These are phyloP conservation scores for Alternaria infectoria DNA, from an alignment of 2,329 filamentous ascomycete genomes.

Conservation along the genomic window DNA sequence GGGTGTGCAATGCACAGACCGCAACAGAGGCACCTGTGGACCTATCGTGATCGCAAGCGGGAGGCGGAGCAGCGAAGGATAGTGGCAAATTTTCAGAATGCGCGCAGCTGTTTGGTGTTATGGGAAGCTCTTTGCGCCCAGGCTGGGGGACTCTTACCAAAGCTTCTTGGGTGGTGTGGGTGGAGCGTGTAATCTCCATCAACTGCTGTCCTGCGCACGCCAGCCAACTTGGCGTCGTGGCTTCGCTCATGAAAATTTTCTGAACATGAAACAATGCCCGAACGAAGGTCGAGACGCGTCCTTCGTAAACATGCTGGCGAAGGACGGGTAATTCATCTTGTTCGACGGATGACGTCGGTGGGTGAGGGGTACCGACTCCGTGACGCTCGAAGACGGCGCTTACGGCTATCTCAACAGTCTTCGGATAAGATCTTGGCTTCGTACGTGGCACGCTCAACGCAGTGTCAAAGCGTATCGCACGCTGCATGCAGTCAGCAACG, in stretches of 20 bases:
- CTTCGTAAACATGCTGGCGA: background rate
- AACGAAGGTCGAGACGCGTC: background rate
- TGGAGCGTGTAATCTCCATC: background rate
- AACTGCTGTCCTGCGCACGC: background rate
- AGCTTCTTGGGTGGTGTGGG: background rate
- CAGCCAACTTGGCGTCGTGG: background rate
- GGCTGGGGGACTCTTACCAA: background rate
- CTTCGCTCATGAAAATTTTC: background rate
- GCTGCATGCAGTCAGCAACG: background rate
- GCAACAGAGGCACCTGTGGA: background rate
- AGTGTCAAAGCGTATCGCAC: background rate
- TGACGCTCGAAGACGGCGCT: background rate
- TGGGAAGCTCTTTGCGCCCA: background rate
- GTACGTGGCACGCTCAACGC: slow-evolving; percentile 3
- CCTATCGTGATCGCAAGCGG: background rate
- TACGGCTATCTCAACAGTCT: background rate
- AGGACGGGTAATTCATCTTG: background rate
- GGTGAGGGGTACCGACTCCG: background rate
- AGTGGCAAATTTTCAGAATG: background rate
- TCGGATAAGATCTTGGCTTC: background rate
- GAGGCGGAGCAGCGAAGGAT: background rate
- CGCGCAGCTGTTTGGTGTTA: background rate
- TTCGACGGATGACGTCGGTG: background rate
- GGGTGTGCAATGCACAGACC: background rate
- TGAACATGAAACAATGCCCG: background rate